A percentile compares a stretch with the other conserved stretches of the same genome.
These are phyloP conservation scores for Thuja plicata DNA, from an alignment of 83 land plant species.

Conservation along the genomic window DNA sequence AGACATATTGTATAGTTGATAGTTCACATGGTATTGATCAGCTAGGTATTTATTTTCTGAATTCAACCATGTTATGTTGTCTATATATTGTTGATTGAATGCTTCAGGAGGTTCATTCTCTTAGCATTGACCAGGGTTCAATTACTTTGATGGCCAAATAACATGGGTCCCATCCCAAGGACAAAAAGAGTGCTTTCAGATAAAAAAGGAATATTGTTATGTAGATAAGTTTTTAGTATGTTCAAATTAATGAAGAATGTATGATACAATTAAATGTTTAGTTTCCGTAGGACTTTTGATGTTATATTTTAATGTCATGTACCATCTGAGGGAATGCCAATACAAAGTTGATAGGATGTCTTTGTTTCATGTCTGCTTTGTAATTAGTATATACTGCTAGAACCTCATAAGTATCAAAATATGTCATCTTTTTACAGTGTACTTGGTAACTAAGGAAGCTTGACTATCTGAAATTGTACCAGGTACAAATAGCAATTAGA, in stretches of 20 bases:
- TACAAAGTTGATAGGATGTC: not conserved
- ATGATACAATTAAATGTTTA: not conserved
- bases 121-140: not conserved
- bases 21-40: not conserved
- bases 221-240: not conserved
- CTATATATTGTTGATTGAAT: no score
- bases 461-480: slow-evolving; percentile 13
- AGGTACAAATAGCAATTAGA: slow-evolving; percentile 83
- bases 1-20: no score
- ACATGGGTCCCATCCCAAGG: not conserved
- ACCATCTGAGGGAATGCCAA: no score
- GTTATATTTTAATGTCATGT: no score
- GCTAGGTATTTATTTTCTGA: not conserved
- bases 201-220: not conserved
- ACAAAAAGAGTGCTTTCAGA: not conserved
- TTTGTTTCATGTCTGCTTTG: not conserved
- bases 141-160: not conserved
- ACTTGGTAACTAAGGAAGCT: not conserved
- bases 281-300: no score
- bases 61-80: not conserved
- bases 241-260: not conserved
- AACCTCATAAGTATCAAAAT: not conserved
- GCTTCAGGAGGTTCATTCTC: not conserved
- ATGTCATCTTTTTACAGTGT: not conserved
- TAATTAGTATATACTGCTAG: not conserved